Base-by-base conservation (phyloP, 352 stramenopile genomes). In the Phytophthora citrophthora region DNA sequence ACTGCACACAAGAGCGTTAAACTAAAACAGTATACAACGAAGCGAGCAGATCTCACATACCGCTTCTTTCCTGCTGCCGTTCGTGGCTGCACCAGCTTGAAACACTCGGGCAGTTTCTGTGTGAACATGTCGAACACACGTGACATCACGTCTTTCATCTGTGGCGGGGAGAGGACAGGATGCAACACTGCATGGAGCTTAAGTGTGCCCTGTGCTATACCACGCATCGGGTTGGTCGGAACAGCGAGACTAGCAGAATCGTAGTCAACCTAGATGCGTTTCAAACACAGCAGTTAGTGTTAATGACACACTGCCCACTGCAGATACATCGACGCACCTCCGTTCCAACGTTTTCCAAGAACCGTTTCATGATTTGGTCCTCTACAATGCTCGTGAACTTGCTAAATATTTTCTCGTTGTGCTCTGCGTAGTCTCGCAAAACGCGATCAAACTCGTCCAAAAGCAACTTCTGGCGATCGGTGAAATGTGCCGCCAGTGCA, bases 351-450 rank as follows among this genome's bases (percentile, higher is more conserved):
- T 92, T 91, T 51, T 94, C 86, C 43, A 96, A 47, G 50, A 89
- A 92, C 4, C 96, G 83, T 61, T 98, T 97, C 72, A 99, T 96
- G 68, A 99, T 98, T 61, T 95, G 87, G 54, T 98, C 95, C 66
- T 97, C 95, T 53, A 99, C 97, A 51, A 99, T 99, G 51, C 83
- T 97, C 1, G 98, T 97, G 75, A 99, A 98, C 67, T 99, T 99
- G 68, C 86, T 96, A 49, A 99, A 91, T 65, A 99, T 98, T 64
- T 98, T 99, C 71, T 98, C 93, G 63, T 96, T 97, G 76, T 99
- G 96, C 52, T 99, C 96, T 5, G 83, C 82, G 61, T 98, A 99
- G 70, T 99, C 96, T 49, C 91, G 86, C 64, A 97, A 75, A 10
- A 99, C 97, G 44, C 93, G 94, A 63, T 99, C 97, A 50, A 99